Conservation (phyloP, 495 filamentous ascomycete genomes). For the Daldinia concentrica region DNA sequence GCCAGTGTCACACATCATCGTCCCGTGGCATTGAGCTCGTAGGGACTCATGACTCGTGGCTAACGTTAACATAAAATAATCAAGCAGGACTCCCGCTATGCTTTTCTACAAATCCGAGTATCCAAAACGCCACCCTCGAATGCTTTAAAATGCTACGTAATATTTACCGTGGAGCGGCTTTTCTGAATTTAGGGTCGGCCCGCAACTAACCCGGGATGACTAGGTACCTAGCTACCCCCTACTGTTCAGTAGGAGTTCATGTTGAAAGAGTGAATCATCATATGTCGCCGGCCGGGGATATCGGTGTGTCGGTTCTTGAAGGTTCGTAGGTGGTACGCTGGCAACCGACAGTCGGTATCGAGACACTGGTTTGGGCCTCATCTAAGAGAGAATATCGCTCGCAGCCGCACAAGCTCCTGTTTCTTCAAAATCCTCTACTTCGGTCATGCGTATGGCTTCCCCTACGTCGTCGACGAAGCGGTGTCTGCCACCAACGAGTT, state of each 20-base stretch:
- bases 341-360: neutral
- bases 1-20: neutral
- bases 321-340: neutral
- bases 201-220: neutral
- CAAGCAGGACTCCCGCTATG: slow-evolving; percentile 4
- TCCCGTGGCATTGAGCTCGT: neutral
- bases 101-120: slow-evolving; percentile 24
- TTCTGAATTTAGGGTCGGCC: neutral
- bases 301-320: neutral
- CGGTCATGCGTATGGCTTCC: slow-evolving; percentile 81
- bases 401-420: slow-evolving; percentile 37
- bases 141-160: slow-evolving; percentile 19
- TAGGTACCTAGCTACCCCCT: neutral
- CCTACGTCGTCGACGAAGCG: slow-evolving; percentile 87
- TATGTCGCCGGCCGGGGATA: neutral
- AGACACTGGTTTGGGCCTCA: neutral
- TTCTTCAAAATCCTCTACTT: slow-evolving; percentile 63
- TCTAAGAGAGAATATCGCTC: slow-evolving; percentile 30
- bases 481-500: slow-evolving; percentile 73
- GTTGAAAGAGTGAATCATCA: neutral
- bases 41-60: neutral
- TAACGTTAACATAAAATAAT: slow-evolving; percentile 1
- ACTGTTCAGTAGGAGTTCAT: neutral
- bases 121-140: slow-evolving; percentile 15
- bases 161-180: slow-evolving; percentile 11